Percentiles rank a stretch among this genome's conserved stretches.
These are phyloP conservation scores for Vigna angularis DNA, from an alignment of 306 rosid species.

Conservation along the genomic window DNA sequence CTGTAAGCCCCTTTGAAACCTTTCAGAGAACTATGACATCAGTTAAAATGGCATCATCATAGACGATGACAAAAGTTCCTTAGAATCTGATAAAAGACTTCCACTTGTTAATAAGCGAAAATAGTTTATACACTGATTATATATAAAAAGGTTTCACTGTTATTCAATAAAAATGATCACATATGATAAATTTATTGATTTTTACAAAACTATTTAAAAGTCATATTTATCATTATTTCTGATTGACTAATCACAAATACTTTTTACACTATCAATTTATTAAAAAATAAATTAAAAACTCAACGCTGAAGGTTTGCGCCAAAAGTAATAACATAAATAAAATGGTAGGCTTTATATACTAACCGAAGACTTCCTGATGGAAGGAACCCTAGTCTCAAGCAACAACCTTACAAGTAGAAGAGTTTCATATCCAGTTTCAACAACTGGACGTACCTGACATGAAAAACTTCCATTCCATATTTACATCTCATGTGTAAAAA, in stretches of 20 bases:
- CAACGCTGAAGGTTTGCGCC: background rate
- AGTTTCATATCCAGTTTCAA: slow-evolving; percentile 95
- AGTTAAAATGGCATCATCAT: slow-evolving; percentile 36
- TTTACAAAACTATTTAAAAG: background rate
- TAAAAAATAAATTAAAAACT: background rate
- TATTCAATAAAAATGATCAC: background rate
- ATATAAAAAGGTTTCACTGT: background rate
- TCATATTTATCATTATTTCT: background rate
- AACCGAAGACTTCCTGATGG: slow-evolving; percentile 79
- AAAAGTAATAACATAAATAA: background rate
- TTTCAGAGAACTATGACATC: slow-evolving; percentile 54
- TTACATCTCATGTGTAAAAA: slow-evolving; percentile 1
- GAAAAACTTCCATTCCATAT: slow-evolving; percentile 5
- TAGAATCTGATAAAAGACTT: slow-evolving; percentile 32
- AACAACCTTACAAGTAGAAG: slow-evolving; percentile 85
- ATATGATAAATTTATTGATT: background rate
- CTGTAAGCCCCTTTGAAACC: slow-evolving; percentile 86
- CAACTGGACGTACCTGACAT: slow-evolving; percentile 93
- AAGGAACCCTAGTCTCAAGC: slow-evolving; percentile 72
- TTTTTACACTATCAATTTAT: background rate
- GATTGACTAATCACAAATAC: background rate
- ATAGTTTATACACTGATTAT: background rate
- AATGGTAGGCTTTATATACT: slow-evolving; percentile 42
- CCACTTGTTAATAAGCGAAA: slow-evolving; percentile 2
- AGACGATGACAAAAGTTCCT: slow-evolving; percentile 40